Base-by-base conservation (phyloP, 2,329 filamentous ascomycete species). In the Zymoseptoria passerinii region DNA sequence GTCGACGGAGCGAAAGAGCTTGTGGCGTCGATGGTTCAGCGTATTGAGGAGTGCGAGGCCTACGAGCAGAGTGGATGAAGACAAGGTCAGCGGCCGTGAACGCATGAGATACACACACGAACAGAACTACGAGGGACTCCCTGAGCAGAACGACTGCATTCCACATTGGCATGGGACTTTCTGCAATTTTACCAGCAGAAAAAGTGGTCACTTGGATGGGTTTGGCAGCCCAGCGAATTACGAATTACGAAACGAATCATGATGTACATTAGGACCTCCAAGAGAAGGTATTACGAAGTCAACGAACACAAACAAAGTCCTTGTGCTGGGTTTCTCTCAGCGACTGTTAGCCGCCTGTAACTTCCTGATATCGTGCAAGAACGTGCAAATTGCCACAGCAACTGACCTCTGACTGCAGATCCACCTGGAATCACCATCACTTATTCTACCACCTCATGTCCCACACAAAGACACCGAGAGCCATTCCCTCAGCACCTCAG, bases 1-100 rank as follows among this genome's bases (percentile, higher is more conserved):
- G 35, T 57, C 29, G 20, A 57, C 9, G 55, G 19, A 8, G 49
- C 50, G 16, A n/a, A 53, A 7, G 13, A 28, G 19, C 20, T 27
- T n/a, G 20, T 52, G 6, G 16, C 16, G 23, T n/a, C 50, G 1
- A 28, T 28, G 23, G 20, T 23, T 23, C 18, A n/a, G 50, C 23
- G 44, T 27, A n/a, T 57, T 20, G 50, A 29, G n/a, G 40, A 53
- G 50, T 57, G 55, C 40, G 50, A 35, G 28, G 50, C 49, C 27
- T 57, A 28, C 35, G 55, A 57, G 55, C 18, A 52, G 50, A 28
- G 50, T 29, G 50, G 23, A 40, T 40, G 35, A 40, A 40, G 2
- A 40, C 4, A 16, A 13, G 35, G 35, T 2, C 35, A 40, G 35
- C 35, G 35, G 35, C 10, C 6, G 1, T 13, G 29, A 9, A 9